phyloP scores from a whole-genome alignment of 345 rosid genomes.

The Cardamine occulta region DNA sequence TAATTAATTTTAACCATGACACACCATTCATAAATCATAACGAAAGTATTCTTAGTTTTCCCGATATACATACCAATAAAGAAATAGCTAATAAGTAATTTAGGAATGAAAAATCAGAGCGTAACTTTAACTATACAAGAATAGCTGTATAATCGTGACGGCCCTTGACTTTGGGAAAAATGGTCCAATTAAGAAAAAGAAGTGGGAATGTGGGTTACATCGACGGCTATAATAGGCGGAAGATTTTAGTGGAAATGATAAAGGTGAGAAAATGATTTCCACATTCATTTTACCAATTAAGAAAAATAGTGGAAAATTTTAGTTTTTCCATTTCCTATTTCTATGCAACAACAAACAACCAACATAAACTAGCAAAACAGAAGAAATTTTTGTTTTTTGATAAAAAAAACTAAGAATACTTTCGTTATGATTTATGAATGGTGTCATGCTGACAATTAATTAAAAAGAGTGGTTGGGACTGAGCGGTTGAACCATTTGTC shows the following conservation, averaged over 20 bases:
- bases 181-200: slow-evolving; percentile 13
- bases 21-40: not conserved
- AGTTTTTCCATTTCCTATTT: not conserved
- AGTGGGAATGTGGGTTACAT: slow-evolving; percentile 5
- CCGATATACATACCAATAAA: slow-evolving; percentile 3
- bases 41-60: not conserved
- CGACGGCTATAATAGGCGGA: not conserved
- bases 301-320: not conserved
- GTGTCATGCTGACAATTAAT: too few relatives aligned
- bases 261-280: slow-evolving; percentile 28
- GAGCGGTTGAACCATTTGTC: not conserved
- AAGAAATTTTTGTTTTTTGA: not conserved
- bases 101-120: not conserved
- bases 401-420: not conserved
- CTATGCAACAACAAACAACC: not conserved
- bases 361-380: not conserved
- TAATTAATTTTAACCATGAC: too few relatives aligned
- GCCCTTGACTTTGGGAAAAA: slow-evolving; percentile 24
- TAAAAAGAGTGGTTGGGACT: too few relatives aligned
- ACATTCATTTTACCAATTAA: not conserved
- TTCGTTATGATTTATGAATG: not conserved
- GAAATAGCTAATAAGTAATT: not conserved
- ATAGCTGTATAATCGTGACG: slow-evolving; percentile 25
- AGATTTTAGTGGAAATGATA: slow-evolving; percentile 30
- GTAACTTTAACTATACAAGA: slow-evolving; percentile 11